These are phyloP conservation scores for Diaporthe eres DNA, from an alignment of 2,329 filamentous ascomycete genomes.

Conservation along the genomic window DNA sequence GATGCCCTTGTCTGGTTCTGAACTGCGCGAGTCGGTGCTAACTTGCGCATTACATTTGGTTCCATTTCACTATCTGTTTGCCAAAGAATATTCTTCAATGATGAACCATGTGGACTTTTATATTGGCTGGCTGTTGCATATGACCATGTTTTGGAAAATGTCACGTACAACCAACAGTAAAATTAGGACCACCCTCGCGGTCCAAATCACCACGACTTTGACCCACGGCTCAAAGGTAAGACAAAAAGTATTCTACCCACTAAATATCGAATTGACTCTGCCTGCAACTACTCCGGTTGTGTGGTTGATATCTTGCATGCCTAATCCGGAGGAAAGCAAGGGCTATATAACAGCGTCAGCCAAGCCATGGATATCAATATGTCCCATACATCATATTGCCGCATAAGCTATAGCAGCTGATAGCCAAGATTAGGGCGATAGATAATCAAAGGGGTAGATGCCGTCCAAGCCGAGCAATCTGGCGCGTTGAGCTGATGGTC, in stretches of 20 bases:
- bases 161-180: background rate
- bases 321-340: background rate
- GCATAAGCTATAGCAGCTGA: background rate
- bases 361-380: background rate
- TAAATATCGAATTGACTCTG: fast-evolving
- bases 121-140: background rate
- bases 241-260: fast-evolving
- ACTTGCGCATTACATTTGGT: fast-evolving
- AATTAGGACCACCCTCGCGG: too few relatives aligned
- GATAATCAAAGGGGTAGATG: background rate
- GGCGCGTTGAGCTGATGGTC: background rate
- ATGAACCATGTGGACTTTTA: background rate
- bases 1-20: background rate
- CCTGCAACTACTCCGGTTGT: background rate
- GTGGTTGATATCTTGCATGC: too few relatives aligned
- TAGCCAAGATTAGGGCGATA: constrained; percentile 1
- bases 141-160: background rate
- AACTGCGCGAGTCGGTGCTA: too few relatives aligned
- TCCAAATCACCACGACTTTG: background rate
- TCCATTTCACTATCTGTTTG: background rate
- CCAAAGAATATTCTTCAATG: background rate
- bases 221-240: background rate
- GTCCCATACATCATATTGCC: background rate
- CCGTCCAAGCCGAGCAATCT: background rate
- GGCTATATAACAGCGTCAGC: background rate